Evolutionary conservation across 192 early-diverging fungal species (phyloP).

Genomic region (Podila epicladia): DNA sequence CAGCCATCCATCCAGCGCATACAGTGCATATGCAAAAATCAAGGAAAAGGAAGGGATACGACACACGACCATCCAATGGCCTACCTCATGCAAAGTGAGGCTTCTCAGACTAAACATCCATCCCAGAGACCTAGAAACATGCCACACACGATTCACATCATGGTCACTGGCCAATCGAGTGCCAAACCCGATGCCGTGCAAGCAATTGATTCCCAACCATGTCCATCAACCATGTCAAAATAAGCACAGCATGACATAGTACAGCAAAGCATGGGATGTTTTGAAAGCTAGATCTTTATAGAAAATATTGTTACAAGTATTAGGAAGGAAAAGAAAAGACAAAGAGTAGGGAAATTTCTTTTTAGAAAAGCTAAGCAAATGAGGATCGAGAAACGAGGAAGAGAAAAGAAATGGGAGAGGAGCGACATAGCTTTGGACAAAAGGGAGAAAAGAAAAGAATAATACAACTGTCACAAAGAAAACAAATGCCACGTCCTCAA

Average conservation of each 20-base stretch:
- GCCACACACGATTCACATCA: no score
- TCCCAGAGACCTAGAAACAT: neutral
- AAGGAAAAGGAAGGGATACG: no score
- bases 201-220: neutral
- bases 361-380: neutral
- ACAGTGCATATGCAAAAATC: no score
- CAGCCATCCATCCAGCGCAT: no score
- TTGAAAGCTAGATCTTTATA: conserved; percentile 18
- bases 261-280: conserved; percentile 5
- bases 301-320: conserved; percentile 46
- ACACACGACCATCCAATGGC: no score
- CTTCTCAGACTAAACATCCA: neutral
- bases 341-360: conserved; percentile 5
- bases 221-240: neutral
- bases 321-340: conserved; percentile 6
- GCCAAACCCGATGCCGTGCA: no score
- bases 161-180: no score
- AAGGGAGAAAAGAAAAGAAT: neutral
- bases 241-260: neutral
- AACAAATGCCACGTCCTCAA: neutral
- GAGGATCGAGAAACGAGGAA: neutral
- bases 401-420: no score
- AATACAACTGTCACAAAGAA: conserved; percentile 4
- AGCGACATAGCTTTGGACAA: neutral
- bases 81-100: no score